phyloP scores from a whole-genome alignment of 805 yeast species.

The Cyberlindnera nakhonratchasimensis region DNA sequence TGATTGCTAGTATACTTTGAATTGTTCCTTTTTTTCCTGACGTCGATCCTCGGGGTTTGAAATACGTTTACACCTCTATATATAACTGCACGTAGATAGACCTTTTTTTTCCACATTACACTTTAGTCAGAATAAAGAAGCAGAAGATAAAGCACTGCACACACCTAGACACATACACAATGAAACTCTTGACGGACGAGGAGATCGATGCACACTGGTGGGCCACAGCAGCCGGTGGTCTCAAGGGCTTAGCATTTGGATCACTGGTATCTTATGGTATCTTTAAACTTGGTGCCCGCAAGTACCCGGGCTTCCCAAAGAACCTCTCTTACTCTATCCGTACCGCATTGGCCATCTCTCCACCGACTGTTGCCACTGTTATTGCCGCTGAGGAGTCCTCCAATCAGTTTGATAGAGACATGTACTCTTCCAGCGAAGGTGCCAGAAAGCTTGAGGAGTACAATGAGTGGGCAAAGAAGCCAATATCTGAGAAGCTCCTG shows the following conservation, averaged over 20 bases:
- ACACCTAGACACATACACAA: too few relatives aligned
- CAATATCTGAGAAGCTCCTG: conserved; percentile 46
- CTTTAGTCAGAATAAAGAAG: too few relatives aligned
- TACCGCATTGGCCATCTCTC: conserved; percentile 65
- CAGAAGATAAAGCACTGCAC: too few relatives aligned
- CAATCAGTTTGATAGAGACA: conserved; percentile 55
- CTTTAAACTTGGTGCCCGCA: conserved; percentile 46
- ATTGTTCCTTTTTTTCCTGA: too few relatives aligned
- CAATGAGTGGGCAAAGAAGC: conserved; percentile 48
- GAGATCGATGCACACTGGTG: conserved; percentile 64
- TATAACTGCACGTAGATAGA: too few relatives aligned
- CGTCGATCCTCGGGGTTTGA: too few relatives aligned
- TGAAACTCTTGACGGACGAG: conserved; percentile 67
- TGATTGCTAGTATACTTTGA: too few relatives aligned
- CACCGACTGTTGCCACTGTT: conserved; percentile 59
- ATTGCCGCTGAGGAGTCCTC: conserved; percentile 73
- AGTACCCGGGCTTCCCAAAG: conserved; percentile 41
- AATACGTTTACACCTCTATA: too few relatives aligned
- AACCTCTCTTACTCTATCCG: conserved; percentile 52
- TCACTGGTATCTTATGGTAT: conserved; percentile 51
- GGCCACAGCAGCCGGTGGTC: conserved; percentile 57
- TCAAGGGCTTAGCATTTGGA: conserved; percentile 59
- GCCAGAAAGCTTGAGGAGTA: conserved; percentile 43
- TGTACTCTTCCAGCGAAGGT: conserved; percentile 48
- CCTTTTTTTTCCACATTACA: too few relatives aligned